Evolutionary conservation across 345 rosid genomes (phyloP).

Genomic region (Erodium maritimum): DNA sequence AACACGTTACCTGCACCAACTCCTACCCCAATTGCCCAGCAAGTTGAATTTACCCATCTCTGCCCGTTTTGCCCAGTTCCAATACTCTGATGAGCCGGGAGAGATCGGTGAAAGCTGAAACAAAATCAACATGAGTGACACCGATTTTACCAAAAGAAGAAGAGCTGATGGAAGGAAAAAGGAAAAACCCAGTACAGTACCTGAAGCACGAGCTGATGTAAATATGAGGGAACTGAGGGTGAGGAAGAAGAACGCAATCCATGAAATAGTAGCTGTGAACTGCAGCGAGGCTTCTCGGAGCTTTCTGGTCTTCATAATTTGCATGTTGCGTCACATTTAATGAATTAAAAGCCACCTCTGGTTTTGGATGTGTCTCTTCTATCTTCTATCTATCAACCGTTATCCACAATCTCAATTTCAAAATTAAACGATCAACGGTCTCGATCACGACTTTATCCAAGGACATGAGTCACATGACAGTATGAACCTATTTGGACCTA

Average conservation of each 20-base stretch:
- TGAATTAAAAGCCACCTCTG: neutral
- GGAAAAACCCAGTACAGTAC: neutral
- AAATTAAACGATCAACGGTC: neutral
- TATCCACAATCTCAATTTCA: neutral
- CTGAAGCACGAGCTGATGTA: conserved; percentile 27
- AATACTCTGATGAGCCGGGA: conserved; percentile 11
- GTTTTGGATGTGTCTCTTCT: neutral
- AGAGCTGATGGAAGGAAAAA: too few relatives aligned
- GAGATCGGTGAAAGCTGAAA: conserved; percentile 28
- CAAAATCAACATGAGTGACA: conserved; percentile 1
- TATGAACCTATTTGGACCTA: neutral
- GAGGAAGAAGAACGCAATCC: conserved; percentile 31
- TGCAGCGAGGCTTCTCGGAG: neutral
- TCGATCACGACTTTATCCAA: neutral
- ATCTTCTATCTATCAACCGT: neutral
- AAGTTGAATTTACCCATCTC: conserved; percentile 19
- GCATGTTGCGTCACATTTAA: neutral
- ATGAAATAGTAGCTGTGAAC: conserved; percentile 15
- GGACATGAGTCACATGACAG: neutral
- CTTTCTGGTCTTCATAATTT: neutral
- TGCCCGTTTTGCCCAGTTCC: conserved; percentile 18
- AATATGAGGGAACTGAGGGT: conserved; percentile 13
- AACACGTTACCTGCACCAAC: conserved; percentile 29
- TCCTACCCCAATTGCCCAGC: conserved; percentile 27
- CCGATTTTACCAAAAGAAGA: neutral